Base-by-base conservation (phyloP, 805 yeast genomes). In the Gaillardinia entomophila region DNA sequence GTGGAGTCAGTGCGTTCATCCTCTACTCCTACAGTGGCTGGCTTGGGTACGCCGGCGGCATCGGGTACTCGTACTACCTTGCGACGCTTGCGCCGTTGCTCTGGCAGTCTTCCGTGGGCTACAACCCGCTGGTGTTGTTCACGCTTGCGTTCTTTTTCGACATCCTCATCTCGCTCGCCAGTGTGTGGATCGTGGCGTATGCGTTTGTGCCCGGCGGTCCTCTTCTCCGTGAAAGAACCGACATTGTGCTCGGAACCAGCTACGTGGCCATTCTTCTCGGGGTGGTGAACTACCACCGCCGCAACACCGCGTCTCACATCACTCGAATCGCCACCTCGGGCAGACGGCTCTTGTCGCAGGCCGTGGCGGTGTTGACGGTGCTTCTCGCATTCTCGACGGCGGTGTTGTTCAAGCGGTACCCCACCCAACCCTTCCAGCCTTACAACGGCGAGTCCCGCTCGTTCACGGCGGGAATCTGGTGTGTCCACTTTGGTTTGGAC, bases 161-260 rank as follows among this genome's bases (percentile, higher is more conserved):
- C 40, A 64, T 79, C 32, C 30, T 82, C 3, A 53, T 85, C 24
- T 68, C 81, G 16, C 67, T 92, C 40, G 94, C 83, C 4, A 90
- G 88, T 56, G 95, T 90, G 31, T 90, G 97, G 97, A 81, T 83
- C 27, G 97, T 92, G 28, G 98, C 98, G 0, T 92, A 92, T 57
- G 97, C 98, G 0, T 92, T 92, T 62, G 98, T 92, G 29, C 98
- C 98, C 8, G 89, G 86, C 38, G 98, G 98, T 6, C 80, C 82
- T 53, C 39, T 83, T 15, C 66, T 92, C 32, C 75, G 98, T 51
- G 98, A 92, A 58, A 75, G 96, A 55, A 81, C 92, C 1, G 95
- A 87, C 55, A 57, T 83, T 28, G 74, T 92, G 2, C 57, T 88
- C 27, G 71, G 71, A 4, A 40, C 62, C 6, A 76, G 92, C 12